Percentiles rank a stretch among this genome's conserved stretches.
Conservation (phyloP, 768 basidiomycete genomes). For the Holtermannia corniformis region DNA sequence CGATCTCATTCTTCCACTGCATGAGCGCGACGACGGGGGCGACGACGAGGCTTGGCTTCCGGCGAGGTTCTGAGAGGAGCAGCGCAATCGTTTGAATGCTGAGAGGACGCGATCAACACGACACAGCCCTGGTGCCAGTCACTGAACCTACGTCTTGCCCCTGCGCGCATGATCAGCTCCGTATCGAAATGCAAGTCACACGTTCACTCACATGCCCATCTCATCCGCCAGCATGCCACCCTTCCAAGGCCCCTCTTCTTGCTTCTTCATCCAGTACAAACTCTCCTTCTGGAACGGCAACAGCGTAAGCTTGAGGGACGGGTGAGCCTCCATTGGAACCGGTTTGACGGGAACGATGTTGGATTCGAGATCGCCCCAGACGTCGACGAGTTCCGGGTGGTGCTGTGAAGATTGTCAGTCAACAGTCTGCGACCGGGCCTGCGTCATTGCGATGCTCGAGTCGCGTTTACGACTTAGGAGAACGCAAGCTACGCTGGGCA, state of each 20-base stretch:
- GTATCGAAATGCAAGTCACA: background rate
- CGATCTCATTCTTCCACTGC: conserved; percentile 93
- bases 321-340: conserved; percentile 65
- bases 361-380: conserved; percentile 78
- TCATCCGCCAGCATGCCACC: conserved; percentile 77
- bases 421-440: too few relatives aligned
- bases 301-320: conserved; percentile 69
- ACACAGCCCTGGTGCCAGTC: conserved; percentile 14
- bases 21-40: conserved; percentile 56
- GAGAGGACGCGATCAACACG: background rate
- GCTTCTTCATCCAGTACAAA: conserved; percentile 89
- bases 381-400: conserved; percentile 69
- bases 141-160: conserved; percentile 39
- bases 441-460: background rate
- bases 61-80: conserved; percentile 59
- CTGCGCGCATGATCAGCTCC: background rate
- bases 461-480: background rate
- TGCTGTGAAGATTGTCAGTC: conserved; percentile 43
- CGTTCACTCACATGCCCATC: conserved; percentile 51
- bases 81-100: conserved; percentile 95
- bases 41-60: conserved; percentile 79
- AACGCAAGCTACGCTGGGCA: background rate
- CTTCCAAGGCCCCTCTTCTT: conserved; percentile 75
- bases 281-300: conserved; percentile 94
- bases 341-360: conserved; percentile 56